Evolutionary conservation across 345 rosid genomes (phyloP).

Genomic region (Eucalyptus victrix): DNA sequence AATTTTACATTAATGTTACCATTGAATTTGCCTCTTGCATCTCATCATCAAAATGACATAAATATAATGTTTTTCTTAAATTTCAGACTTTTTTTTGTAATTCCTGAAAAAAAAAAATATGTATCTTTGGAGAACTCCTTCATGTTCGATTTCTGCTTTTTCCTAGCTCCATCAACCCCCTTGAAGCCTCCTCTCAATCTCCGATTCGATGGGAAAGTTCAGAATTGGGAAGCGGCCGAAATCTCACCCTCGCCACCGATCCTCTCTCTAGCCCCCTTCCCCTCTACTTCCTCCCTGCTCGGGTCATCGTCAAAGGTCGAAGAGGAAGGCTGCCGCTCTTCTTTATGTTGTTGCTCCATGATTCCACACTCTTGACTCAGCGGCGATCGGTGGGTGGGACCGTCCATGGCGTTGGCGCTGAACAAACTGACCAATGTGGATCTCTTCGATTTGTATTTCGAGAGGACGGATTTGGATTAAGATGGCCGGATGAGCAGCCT

Average conservation of each 20-base stretch:
- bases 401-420: slow-evolving; percentile 1
- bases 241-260: background rate
- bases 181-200: background rate
- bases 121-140: background rate
- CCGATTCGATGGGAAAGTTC: background rate
- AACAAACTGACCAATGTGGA: slow-evolving; percentile 24
- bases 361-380: background rate
- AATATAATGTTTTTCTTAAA: too few species aligned
- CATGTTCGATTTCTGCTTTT: too few species aligned
- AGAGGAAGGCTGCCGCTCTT: background rate
- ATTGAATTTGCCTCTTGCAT: background rate
- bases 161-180: too few species aligned
- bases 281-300: background rate
- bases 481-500: slow-evolving; percentile 93
- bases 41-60: background rate
- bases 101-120: rapidly evolving
- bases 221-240: background rate
- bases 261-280: background rate
- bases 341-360: background rate
- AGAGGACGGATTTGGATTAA: slow-evolving; percentile 84
- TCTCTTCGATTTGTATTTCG: slow-evolving; percentile 83
- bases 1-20: background rate
- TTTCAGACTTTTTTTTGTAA: background rate
- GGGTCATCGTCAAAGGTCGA: background rate
- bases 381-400: background rate